Evolutionary conservation across 768 basidiomycete species (phyloP).

Genomic region (Russula earlei): DNA sequence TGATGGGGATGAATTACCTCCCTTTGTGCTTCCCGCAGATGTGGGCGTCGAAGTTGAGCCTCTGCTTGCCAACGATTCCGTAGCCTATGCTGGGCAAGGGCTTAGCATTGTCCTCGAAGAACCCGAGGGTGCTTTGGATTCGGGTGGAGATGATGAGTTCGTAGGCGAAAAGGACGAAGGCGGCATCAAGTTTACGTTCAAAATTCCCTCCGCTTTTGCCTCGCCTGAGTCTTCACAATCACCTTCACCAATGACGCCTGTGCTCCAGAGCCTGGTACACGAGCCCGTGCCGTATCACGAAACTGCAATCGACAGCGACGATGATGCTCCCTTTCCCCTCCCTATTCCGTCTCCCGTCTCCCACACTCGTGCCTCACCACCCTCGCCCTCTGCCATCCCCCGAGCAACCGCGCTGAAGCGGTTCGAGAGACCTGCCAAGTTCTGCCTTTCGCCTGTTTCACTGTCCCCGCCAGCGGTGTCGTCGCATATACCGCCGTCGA

Average conservation of each 20-base stretch:
- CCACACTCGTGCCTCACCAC: not conserved
- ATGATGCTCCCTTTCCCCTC: slow-evolving; percentile 20
- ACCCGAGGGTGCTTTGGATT: slow-evolving; percentile 21
- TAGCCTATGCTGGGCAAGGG: slow-evolving; percentile 24
- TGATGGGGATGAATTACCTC: slow-evolving; percentile 43
- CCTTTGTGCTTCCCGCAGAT: slow-evolving; percentile 40
- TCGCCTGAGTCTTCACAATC: slow-evolving; percentile 19
- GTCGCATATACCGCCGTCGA: slow-evolving; percentile 41
- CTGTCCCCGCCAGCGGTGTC: slow-evolving; percentile 30
- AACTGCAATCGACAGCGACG: slow-evolving; percentile 21
- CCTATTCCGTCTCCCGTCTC: not conserved
- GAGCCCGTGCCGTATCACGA: slow-evolving; percentile 12
- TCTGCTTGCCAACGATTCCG: slow-evolving; percentile 27
- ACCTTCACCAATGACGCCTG: slow-evolving; percentile 14
- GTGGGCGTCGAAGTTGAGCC: slow-evolving; percentile 31
- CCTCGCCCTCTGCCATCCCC: slow-evolving; percentile 45
- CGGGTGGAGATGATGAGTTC: slow-evolving; percentile 37
- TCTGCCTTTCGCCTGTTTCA: slow-evolving; percentile 22
- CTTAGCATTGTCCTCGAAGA: slow-evolving; percentile 39
- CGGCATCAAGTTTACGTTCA: slow-evolving; percentile 69
- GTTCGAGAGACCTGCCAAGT: slow-evolving; percentile 23
- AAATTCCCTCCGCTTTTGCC: slow-evolving; percentile 38
- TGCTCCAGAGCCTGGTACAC: slow-evolving; percentile 12
- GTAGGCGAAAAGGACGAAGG: slow-evolving; percentile 49
- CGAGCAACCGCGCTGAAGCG: slow-evolving; percentile 33